Conservation (phyloP, 805 yeast genomes). For the Sugiyamaella lignohabitans region DNA sequence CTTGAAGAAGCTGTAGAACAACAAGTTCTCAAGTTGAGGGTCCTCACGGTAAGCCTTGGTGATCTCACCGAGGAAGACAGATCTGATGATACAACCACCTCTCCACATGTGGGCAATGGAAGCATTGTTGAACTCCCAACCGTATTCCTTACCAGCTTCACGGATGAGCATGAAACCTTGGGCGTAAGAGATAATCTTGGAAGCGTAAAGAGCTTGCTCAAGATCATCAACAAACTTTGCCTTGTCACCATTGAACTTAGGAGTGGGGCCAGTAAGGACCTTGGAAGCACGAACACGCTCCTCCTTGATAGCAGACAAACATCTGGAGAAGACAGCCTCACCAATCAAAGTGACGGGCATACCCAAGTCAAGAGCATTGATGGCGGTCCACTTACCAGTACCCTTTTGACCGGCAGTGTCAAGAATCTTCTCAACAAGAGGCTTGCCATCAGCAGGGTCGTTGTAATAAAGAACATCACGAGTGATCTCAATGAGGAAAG, state of each 20-base stretch:
- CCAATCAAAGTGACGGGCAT: slow-evolving; percentile 98
- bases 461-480: slow-evolving; percentile 87
- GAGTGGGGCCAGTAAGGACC: slow-evolving; percentile 71
- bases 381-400: slow-evolving; percentile 99
- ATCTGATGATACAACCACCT: slow-evolving; percentile 99
- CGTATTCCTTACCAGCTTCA: slow-evolving; percentile 95
- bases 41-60: slow-evolving; percentile 91
- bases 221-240: slow-evolving; percentile 81
- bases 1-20: slow-evolving; percentile 92
- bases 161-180: slow-evolving; percentile 99
- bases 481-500: slow-evolving; percentile 94
- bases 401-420: slow-evolving; percentile 99
- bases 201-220: slow-evolving; percentile 97
- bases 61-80: slow-evolving; percentile 95
- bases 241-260: slow-evolving; percentile 66
- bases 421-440: slow-evolving; percentile 91
- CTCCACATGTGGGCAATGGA: slow-evolving; percentile 99
- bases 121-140: slow-evolving; percentile 96
- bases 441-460: slow-evolving; percentile 76
- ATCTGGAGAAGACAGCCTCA: slow-evolving; percentile 97
- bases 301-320: slow-evolving; percentile 83
- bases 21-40: slow-evolving; percentile 90
- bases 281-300: slow-evolving; percentile 87
- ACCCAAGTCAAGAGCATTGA: slow-evolving; percentile 94
- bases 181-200: slow-evolving; percentile 96